A percentile compares a stretch with the other conserved stretches of the same genome.
phyloP scores from a whole-genome alignment of 176 grass and related monocot species.

The Canna indica region DNA sequence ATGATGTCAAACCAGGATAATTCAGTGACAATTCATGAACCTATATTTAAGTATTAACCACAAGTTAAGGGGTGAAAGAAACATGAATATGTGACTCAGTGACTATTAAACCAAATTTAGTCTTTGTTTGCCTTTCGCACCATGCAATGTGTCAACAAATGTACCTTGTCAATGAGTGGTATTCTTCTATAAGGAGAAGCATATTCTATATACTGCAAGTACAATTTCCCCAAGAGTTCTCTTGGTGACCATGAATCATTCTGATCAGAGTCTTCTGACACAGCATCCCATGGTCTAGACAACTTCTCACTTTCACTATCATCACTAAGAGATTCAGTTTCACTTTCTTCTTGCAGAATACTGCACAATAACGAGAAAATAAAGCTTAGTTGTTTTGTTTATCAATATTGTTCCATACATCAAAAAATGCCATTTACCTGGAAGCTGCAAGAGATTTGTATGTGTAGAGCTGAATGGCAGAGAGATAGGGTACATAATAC shows the following conservation, averaged over 20 bases:
- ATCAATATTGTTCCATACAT: background rate
- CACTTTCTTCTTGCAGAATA: conserved; percentile 30
- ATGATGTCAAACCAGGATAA: conserved; percentile 35
- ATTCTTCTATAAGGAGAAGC: conserved; percentile 46
- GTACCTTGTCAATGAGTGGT: conserved; percentile 52
- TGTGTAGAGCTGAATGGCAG: conserved; percentile 63
- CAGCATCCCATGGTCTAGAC: conserved; percentile 45
- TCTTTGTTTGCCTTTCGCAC: too few relatives aligned
- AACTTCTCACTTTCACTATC: conserved; percentile 41
- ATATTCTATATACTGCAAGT: conserved; percentile 47
- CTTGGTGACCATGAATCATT: conserved; percentile 17
- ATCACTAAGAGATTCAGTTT: conserved; percentile 58
- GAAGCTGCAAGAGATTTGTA: conserved; percentile 24
- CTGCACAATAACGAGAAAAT: background rate
- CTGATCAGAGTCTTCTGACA: conserved; percentile 31
- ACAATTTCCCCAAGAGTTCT: conserved; percentile 29
- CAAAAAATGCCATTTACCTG: conserved; percentile 19
- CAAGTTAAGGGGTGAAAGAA: background rate
- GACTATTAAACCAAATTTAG: background rate
- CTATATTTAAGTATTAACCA: conserved; percentile 21
- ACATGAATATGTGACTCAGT: background rate
- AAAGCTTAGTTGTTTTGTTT: background rate
- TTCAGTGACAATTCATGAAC: conserved; percentile 36
- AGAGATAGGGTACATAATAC: conserved; percentile 53
- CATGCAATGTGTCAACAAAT: too few relatives aligned